phyloP scores from a whole-genome alignment of 768 basidiomycete species.

The Trametes coccinea region DNA sequence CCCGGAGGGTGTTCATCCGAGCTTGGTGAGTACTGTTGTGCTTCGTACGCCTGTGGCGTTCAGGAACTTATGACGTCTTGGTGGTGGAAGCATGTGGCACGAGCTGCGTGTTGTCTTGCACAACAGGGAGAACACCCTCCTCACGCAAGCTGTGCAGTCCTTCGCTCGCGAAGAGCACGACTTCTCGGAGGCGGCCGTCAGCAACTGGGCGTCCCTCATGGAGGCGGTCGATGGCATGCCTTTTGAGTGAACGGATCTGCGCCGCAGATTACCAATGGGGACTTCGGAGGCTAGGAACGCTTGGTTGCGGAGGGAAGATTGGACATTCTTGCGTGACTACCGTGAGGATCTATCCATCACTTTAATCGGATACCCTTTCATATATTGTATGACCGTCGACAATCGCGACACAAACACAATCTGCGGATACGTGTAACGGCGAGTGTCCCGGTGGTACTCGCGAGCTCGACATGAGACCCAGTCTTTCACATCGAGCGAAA shows the following conservation, averaged over 20 bases:
- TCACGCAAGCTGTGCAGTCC: slow-evolving; percentile 69
- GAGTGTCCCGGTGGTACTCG: no score
- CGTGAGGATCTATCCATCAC: slow-evolving; percentile 8
- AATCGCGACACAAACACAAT: no score
- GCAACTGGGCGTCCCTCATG: slow-evolving; percentile 74
- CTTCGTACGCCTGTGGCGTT: background rate
- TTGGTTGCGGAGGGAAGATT: background rate
- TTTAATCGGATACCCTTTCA: slow-evolving; percentile 18
- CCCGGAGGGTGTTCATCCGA: slow-evolving; percentile 82
- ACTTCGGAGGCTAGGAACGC: background rate
- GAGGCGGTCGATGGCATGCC: slow-evolving; percentile 83
- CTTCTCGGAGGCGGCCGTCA: slow-evolving; percentile 60
- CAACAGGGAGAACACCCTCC: slow-evolving; percentile 82
- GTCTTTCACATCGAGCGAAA: no score
- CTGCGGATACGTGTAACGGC: no score
- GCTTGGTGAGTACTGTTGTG: slow-evolving; percentile 58
- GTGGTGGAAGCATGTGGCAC: slow-evolving; percentile 80
- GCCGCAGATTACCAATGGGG: background rate
- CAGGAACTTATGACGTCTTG: background rate
- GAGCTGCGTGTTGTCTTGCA: slow-evolving; percentile 92
- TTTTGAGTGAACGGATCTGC: slow-evolving; percentile 54
- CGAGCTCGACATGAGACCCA: no score
- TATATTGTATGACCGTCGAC: no score
- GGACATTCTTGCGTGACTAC: slow-evolving; percentile 9
- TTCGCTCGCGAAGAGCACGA: slow-evolving; percentile 76